phyloP scores from a whole-genome alignment of 2,329 filamentous ascomycete genomes.

The Zasmidium cellare region DNA sequence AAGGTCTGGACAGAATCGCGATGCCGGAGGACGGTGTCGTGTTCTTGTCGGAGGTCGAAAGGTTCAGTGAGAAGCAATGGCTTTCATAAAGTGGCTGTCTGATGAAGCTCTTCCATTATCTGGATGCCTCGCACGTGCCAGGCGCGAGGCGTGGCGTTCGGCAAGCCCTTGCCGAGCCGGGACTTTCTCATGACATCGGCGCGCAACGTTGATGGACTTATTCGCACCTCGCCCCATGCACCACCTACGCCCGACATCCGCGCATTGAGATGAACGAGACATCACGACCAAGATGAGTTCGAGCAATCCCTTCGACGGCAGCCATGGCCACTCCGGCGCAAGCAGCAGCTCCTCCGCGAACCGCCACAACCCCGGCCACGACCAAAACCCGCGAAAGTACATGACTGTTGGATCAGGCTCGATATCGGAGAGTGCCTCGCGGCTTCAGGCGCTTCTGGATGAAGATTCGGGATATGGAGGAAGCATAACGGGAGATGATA shows the following conservation, averaged over 20 bases:
- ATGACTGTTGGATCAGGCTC: conserved; percentile 86
- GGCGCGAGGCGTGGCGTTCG: neutral
- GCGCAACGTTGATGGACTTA: neutral
- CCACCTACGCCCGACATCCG: neutral
- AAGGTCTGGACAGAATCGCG: too few species aligned
- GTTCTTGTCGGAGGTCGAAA: too few species aligned
- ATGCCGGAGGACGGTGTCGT: too few species aligned
- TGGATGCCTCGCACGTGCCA: conserved; percentile 3
- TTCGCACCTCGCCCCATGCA: neutral
- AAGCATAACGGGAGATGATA: conserved; percentile 67
- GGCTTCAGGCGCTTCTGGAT: conserved; percentile 78
- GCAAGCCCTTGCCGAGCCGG: conserved; percentile 1
- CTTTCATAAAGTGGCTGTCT: neutral
- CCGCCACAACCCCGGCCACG: conserved; percentile 39
- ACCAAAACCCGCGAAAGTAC: conserved; percentile 56
- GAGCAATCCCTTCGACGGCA: conserved; percentile 32
- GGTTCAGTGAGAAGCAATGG: too few species aligned
- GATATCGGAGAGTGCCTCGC: conserved; percentile 76
- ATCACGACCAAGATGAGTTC: conserved; percentile 33
- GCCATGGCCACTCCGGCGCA: conserved; percentile 25
- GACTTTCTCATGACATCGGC: conserved; percentile 1
- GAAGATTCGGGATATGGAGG: conserved; percentile 90
- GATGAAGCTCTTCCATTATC: neutral
- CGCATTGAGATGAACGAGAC: conserved; percentile 1
- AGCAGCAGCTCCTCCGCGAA: conserved; percentile 27